Percentiles rank a stretch among this genome's conserved stretches.
Evolutionary conservation across 371 early-diverging fungal species (phyloP).

Genomic region (Umbelopsis sp.): DNA sequence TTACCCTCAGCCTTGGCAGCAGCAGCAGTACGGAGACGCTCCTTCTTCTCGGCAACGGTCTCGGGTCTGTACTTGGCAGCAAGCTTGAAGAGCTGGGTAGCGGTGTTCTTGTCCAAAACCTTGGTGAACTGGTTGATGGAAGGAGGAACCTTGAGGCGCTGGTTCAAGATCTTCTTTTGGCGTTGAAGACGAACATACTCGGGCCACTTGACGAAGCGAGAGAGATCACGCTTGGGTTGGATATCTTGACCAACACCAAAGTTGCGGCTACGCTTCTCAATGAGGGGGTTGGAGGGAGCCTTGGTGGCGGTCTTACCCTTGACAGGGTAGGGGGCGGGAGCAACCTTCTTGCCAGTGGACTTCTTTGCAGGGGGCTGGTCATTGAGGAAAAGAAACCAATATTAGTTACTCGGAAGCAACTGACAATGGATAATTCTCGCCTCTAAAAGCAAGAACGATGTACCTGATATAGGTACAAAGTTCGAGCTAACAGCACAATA

Average conservation of each 20-base stretch:
- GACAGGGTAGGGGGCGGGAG: conserved; percentile 84
- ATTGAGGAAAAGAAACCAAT: conserved; percentile 18
- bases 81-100: conserved; percentile 96
- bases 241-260: conserved; percentile 95
- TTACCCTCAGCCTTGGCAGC: conserved; percentile 85
- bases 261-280: conserved; percentile 91
- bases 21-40: conserved; percentile 87
- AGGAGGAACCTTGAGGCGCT: conserved; percentile 99
- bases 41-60: conserved; percentile 94
- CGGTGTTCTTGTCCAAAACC: conserved; percentile 96
- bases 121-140: conserved; percentile 99
- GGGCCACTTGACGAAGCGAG: conserved; percentile 98
- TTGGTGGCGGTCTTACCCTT: conserved; percentile 70
- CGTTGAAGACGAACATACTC: conserved; percentile 96
- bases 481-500: conserved; percentile 13
- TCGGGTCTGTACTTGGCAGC: conserved; percentile 99
- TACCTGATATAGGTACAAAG: background rate
- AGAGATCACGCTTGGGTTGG: conserved; percentile 94
- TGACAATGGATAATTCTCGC: conserved; percentile 3
- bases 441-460: conserved; percentile 11
- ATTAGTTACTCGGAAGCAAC: conserved; percentile 20
- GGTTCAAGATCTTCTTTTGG: conserved; percentile 94
- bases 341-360: conserved; percentile 86
- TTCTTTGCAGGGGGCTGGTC: conserved; percentile 57
- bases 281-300: conserved; percentile 82